Evolutionary conservation across 1,284 basidiomycete genomes (phyloP).

Genomic region (Cutaneotrichosporon cyanovorans): DNA sequence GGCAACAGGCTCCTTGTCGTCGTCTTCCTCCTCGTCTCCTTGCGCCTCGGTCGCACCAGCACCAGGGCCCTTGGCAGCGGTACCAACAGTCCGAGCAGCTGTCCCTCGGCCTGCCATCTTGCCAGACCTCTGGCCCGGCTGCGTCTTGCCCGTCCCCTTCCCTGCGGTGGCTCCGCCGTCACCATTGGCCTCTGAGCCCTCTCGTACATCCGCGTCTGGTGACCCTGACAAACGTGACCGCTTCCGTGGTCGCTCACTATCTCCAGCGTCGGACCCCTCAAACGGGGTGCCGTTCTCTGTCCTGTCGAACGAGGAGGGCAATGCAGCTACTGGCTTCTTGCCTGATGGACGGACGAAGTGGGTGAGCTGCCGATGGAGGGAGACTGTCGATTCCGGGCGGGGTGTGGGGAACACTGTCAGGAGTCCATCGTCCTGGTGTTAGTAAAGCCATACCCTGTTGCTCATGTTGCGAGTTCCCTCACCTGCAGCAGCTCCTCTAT

Average conservation of each 20-base stretch:
- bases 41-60: conserved; percentile 1
- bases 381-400: conserved; percentile 58
- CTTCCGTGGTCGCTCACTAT: conserved; percentile 26
- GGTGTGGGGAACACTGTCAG: conserved; percentile 67
- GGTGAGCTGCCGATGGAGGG: conserved; percentile 65
- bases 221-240: conserved; percentile 8
- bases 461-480: conserved; percentile 22
- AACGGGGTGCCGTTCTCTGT: conserved; percentile 18
- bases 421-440: conserved; percentile 59
- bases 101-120: conserved; percentile 10
- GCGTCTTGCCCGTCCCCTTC: conserved; percentile 15
- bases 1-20: conserved; percentile 30
- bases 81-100: conserved; percentile 13
- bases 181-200: conserved; percentile 14
- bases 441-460: not conserved
- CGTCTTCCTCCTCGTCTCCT: conserved; percentile 29
- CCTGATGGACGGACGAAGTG: conserved; percentile 35
- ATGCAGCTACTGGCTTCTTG: conserved; percentile 28
- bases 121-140: conserved; percentile 17
- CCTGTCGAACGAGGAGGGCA: conserved; percentile 28
- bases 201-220: conserved; percentile 2
- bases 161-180: conserved; percentile 13
- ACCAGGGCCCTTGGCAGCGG: not conserved
- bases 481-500: conserved; percentile 81
- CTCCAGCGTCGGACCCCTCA: conserved; percentile 15